Evolutionary conservation across 148 eudicot genomes (phyloP).

Genomic region (Suaeda aralocaspica): DNA sequence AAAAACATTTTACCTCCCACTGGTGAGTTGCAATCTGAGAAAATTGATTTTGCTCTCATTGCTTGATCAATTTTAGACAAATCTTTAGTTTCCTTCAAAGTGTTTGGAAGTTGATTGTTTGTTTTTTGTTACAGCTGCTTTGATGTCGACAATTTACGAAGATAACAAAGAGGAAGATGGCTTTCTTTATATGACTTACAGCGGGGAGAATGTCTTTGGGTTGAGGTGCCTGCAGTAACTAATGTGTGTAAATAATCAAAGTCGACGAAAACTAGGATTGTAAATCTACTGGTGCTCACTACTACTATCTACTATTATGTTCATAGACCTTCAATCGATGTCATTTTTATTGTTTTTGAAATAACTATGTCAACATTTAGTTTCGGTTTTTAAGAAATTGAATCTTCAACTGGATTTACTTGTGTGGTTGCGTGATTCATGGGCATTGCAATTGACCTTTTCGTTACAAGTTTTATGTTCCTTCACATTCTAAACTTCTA

Average conservation of each 20-base stretch:
- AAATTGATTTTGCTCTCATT: not conserved
- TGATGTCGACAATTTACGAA: conserved; percentile 55
- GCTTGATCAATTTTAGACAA: not conserved
- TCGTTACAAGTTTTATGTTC: not conserved
- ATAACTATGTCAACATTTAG: not conserved
- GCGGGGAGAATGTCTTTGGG: conserved; percentile 76
- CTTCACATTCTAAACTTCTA: not conserved
- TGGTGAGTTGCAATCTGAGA: conserved; percentile 28
- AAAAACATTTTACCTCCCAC: conserved; percentile 52
- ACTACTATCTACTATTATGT: not conserved
- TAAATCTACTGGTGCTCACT: conserved; percentile 14
- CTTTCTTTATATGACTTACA: conserved; percentile 62
- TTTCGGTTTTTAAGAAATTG: no score
- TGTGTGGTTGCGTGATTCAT: not conserved
- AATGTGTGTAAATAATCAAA: conserved; percentile 11
- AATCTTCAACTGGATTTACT: not conserved
- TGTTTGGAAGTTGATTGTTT: conserved; percentile 6
- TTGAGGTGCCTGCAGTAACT: conserved; percentile 11
- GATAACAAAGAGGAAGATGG: conserved; percentile 70
- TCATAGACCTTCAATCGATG: not conserved
- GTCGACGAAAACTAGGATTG: conserved; percentile 4
- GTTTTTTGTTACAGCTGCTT: conserved; percentile 33
- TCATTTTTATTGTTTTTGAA: not conserved
- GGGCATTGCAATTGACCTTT: not conserved
- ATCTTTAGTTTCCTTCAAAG: not conserved